Evolutionary conservation across 1,139 yeast species (phyloP).

Genomic region (Geotrichum carabidarum): DNA sequence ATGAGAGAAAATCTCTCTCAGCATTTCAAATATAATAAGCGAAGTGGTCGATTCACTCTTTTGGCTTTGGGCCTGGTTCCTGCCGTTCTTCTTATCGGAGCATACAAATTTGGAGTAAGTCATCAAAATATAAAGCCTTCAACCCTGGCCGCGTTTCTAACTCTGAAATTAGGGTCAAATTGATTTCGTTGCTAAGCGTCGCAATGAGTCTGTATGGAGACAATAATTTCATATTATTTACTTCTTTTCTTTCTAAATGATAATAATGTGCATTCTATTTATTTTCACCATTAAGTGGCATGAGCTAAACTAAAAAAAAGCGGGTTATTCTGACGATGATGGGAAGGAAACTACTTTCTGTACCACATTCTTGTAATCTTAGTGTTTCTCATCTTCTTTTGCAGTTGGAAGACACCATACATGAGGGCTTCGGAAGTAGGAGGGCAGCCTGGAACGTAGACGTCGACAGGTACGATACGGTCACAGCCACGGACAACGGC

Average conservation of each 20-base stretch:
- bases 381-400: constrained; percentile 81
- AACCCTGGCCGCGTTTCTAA: no score
- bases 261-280: no score
- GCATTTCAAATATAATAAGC: constrained; percentile 33
- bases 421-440: constrained; percentile 87
- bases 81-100: constrained; percentile 32
- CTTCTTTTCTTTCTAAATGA: no score
- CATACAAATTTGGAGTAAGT: constrained; percentile 24
- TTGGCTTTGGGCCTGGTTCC: constrained; percentile 35
- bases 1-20: constrained; percentile 35
- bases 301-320: neutral
- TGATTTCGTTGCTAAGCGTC: constrained; percentile 32
- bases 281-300: neutral
- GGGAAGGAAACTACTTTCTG: constrained; percentile 47
- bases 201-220: constrained; percentile 32
- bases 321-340: neutral
- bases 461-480: constrained; percentile 85
- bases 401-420: constrained; percentile 86
- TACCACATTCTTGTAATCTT: constrained; percentile 84
- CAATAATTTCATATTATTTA: neutral
- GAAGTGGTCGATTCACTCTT: constrained; percentile 34
- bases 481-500: constrained; percentile 89
- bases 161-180: constrained; percentile 26
- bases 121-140: neutral
- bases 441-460: constrained; percentile 91